Evolutionary conservation across 805 yeast genomes (phyloP).

Genomic region (Sugiyamaella mastotermitis): DNA sequence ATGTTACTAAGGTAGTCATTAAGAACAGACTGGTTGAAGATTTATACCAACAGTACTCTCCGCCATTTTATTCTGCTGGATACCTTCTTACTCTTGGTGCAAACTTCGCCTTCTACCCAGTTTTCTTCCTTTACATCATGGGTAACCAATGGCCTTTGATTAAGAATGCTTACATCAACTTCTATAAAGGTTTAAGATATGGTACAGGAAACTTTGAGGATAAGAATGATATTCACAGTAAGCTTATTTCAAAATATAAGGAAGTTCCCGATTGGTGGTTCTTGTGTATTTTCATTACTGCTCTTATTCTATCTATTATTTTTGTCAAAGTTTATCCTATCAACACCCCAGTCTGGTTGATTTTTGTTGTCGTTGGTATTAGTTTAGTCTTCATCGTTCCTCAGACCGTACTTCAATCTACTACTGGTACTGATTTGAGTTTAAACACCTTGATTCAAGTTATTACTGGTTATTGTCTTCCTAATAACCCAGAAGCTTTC

Average conservation of each 20-base stretch:
- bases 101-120: constrained; percentile 46
- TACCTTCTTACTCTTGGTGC: constrained; percentile 49
- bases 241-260: constrained; percentile 46
- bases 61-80: constrained; percentile 55
- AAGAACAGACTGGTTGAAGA: constrained; percentile 35
- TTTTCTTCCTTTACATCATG: constrained; percentile 39
- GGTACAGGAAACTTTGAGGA: constrained; percentile 55
- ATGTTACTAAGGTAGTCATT: constrained; percentile 41
- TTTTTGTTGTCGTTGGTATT: constrained; percentile 52
- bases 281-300: constrained; percentile 38
- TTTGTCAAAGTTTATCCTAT: constrained; percentile 36
- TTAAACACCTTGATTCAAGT: constrained; percentile 58
- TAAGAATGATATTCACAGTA: constrained; percentile 18
- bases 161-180: constrained; percentile 21
- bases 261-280: constrained; percentile 80
- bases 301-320: constrained; percentile 39
- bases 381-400: constrained; percentile 57
- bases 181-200: neutral
- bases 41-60: constrained; percentile 45
- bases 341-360: constrained; percentile 57
- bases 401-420: constrained; percentile 51
- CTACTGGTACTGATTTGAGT: constrained; percentile 53
- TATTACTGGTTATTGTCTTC: constrained; percentile 59
- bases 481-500: constrained; percentile 52
- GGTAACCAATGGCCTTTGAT: constrained; percentile 11